A percentile compares a stretch with the other conserved stretches of the same genome.
These are phyloP conservation scores for Nothophytophthora sp. DNA, from an alignment of 352 stramenopile species.

Conservation along the genomic window DNA sequence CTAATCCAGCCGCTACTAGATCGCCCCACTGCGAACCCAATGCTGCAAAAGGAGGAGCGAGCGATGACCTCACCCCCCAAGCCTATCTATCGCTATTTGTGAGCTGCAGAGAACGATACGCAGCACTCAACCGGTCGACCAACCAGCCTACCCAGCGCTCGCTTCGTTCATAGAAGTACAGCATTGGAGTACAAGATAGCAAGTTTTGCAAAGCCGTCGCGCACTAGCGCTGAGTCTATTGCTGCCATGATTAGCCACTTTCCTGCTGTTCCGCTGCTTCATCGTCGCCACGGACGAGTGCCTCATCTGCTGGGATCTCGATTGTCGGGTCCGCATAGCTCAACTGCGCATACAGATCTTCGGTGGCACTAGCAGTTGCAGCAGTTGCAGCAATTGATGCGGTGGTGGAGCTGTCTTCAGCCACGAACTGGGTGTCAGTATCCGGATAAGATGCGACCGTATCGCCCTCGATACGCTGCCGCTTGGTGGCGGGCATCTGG, in stretches of 20 bases:
- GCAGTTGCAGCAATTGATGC: neutral
- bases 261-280: conserved; percentile 9
- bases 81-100: conserved; percentile 54
- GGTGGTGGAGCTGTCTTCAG: neutral
- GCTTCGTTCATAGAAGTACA: too few species aligned
- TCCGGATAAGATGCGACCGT: conserved; percentile 72
- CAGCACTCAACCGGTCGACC: conserved; percentile 9
- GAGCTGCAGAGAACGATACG: neutral
- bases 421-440: conserved; percentile 60
- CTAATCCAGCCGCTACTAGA: conserved; percentile 27
- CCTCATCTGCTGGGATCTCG: conserved; percentile 18
- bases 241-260: neutral
- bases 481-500: conserved; percentile 70
- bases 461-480: conserved; percentile 63
- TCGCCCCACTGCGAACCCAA: neutral
- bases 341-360: conserved; percentile 48
- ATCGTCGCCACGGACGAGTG: conserved; percentile 14
- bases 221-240: neutral
- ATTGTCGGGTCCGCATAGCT: conserved; percentile 58
- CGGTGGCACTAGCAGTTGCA: conserved; percentile 20
- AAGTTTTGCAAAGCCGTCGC: conserved; percentile 14
- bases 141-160: conserved; percentile 16
- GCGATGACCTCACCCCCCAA: conserved; percentile 15
- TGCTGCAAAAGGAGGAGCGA: conserved; percentile 11
- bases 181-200: conserved; percentile 11